Base-by-base conservation (phyloP, 192 early-diverging fungal genomes). In the Podila verticillata region DNA sequence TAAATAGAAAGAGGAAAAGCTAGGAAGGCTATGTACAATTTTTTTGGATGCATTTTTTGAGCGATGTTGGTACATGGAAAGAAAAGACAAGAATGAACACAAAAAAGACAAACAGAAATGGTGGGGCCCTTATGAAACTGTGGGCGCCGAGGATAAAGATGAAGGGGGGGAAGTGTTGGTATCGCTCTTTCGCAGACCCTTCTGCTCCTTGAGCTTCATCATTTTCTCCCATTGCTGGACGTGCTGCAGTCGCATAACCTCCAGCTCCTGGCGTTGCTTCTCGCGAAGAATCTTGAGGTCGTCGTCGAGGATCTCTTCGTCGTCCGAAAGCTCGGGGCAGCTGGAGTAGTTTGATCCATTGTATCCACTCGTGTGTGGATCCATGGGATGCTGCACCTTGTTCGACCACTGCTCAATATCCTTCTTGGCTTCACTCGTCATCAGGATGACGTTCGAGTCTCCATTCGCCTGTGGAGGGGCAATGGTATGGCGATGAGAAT, bases 261-360 rank as follows among this genome's bases (percentile, higher is more conserved):
- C 77, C 17, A 80, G 69, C 35, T 80, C 77, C 32, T 64, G 70
- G 6, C 66, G 57, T 48, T 80, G 77, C 61, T 48, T 67, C n/a
- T 80, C 77, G 22, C 48, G 34, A 20, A 80, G 56, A 31, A 72
- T 30, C 57, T 80, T 80, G 35, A 80, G 70, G 35, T 80, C 77
- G 22, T 80, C 70, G 19, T 80, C 77, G 44, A 80, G 19, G 32
- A 68, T 48, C 9, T 80, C 77, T 17, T 80, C 77, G 7, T 80
- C 77, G 29, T 80, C 77, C 1, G 77, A 80, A 60, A 67, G 66
- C 57, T 80, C 77, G 9, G 70, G 70, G 31, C 77, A 70, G 32
- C 77, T 80, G 17, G 77, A 80, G 61, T 72, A 72, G 20, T 65
- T 80, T 1, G 77, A 80, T 39, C 77, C 77, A n/a, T 80, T 80